phyloP scores from a whole-genome alignment of 176 grass and related monocot genomes.

The Typha latifolia region DNA sequence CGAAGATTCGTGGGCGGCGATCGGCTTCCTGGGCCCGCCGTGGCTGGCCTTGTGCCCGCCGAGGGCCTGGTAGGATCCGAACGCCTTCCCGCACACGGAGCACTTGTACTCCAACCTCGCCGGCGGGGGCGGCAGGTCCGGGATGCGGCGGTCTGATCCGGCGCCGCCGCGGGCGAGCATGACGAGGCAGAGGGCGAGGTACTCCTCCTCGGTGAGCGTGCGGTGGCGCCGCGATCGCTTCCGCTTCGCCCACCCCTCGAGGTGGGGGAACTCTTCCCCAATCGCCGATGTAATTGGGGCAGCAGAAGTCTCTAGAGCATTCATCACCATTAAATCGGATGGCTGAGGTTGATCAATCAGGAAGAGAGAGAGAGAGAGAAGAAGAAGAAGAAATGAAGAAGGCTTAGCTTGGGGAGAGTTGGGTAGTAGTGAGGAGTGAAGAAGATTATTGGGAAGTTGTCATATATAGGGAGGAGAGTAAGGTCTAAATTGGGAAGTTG shows the following conservation, averaged over 20 bases:
- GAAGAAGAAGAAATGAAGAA: neutral
- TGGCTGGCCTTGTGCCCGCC: neutral
- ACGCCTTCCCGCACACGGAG: conserved; percentile 1
- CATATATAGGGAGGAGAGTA: neutral
- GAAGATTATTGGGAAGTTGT: neutral
- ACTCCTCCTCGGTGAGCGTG: conserved; percentile 47
- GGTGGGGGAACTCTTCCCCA: neutral
- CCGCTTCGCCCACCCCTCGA: conserved; percentile 38
- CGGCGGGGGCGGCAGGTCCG: neutral
- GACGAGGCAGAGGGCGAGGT: conserved; percentile 70
- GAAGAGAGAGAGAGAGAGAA: neutral
- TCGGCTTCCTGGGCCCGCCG: neutral
- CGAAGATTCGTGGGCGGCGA: neutral
- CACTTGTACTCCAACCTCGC: neutral
- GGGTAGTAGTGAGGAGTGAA: neutral
- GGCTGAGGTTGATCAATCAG: neutral
- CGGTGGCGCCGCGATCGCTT: conserved; percentile 32
- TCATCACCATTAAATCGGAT: neutral
- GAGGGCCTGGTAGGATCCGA: neutral
- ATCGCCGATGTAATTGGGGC: neutral
- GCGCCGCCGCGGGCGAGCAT: conserved; percentile 51
- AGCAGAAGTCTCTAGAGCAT: neutral
- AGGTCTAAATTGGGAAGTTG: neutral
- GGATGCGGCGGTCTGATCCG: neutral
- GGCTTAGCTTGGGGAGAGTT: neutral